phyloP scores from a whole-genome alignment of 106 monocot genomes.

The Dendrobium huoshanense region DNA sequence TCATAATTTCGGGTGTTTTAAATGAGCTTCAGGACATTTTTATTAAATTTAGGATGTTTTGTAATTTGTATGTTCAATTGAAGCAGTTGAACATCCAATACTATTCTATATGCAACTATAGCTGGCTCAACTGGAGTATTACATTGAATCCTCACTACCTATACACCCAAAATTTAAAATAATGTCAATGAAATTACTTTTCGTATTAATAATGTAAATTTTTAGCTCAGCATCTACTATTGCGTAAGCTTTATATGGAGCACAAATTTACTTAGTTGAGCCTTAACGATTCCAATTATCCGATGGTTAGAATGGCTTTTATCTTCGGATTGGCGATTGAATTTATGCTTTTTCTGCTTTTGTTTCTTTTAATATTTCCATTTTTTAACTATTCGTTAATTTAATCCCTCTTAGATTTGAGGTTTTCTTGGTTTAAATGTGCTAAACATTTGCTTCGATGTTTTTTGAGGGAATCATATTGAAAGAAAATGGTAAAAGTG shows the following conservation, averaged over 20 bases:
- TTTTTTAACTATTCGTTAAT: background rate
- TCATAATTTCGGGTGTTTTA: background rate
- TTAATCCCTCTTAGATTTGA: background rate
- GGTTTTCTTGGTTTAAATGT: background rate
- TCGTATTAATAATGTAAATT: too few species aligned
- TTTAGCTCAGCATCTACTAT: too few species aligned
- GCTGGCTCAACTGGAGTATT: background rate
- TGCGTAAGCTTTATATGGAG: background rate
- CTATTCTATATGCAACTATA: too few species aligned
- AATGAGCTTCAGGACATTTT: background rate
- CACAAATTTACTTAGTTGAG: background rate
- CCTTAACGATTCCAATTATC: too few species aligned
- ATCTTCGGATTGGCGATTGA: background rate
- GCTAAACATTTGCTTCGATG: background rate
- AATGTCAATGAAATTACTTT: background rate
- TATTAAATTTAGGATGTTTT: too few species aligned
- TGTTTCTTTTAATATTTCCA: background rate
- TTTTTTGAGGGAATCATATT: constrained; percentile 69
- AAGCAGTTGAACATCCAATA: too few species aligned
- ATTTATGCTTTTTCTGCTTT: background rate
- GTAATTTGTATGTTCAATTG: too few species aligned
- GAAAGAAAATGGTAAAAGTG: constrained; percentile 83
- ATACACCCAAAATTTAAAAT: background rate
- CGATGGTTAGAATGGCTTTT: too few species aligned
- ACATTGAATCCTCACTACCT: background rate